Conservation (phyloP, 345 rosid genomes). For the Fremontodendron californicum region DNA sequence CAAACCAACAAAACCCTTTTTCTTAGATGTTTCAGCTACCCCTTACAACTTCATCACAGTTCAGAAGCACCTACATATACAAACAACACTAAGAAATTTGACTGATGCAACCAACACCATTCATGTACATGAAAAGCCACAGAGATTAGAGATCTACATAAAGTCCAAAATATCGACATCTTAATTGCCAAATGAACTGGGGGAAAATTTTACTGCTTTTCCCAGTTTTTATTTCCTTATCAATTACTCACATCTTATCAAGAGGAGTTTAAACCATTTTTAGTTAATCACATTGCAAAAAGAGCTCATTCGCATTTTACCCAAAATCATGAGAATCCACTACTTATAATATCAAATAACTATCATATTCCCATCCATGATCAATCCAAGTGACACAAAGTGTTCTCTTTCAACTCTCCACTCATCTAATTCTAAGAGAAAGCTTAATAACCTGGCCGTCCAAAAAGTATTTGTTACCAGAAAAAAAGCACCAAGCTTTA, state of each 20-base stretch:
- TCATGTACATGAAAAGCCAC: not conserved
- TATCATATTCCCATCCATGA: not conserved
- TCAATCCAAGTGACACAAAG: not conserved
- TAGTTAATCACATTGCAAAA: not conserved
- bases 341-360: not conserved
- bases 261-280: not conserved
- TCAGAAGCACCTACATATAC: slow-evolving; percentile 18
- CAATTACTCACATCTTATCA: not conserved
- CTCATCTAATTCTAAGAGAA: not conserved
- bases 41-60: slow-evolving; percentile 10
- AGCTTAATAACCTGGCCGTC: not conserved
- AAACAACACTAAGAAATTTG: slow-evolving; percentile 4
- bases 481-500: not conserved
- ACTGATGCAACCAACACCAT: not conserved
- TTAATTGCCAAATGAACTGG: not conserved
- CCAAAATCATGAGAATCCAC: not conserved
- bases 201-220: not conserved
- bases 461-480: no score
- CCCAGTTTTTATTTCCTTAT: not conserved
- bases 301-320: not conserved
- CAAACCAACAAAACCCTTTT: slow-evolving; percentile 40
- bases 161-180: not conserved
- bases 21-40: slow-evolving; percentile 31
- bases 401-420: not conserved
- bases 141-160: not conserved